phyloP scores from a whole-genome alignment of 169 alveolate genomes.

The Plasmodium relictum region DNA sequence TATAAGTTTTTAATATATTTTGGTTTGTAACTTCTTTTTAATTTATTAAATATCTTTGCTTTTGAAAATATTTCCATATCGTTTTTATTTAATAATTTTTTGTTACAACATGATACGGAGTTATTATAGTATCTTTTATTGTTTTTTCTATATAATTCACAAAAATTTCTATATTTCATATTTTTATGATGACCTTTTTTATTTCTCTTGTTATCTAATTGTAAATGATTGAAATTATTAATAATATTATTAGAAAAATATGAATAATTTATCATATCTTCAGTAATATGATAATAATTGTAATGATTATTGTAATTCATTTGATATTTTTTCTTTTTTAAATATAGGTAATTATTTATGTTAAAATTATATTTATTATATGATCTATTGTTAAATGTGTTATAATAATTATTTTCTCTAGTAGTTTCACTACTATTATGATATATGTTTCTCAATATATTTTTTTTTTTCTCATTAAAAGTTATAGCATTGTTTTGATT shows the following conservation, averaged over 20 bases:
- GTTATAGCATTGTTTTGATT: neutral
- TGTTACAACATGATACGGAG: too few relatives aligned
- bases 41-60: neutral
- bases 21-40: too few relatives aligned
- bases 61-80: neutral
- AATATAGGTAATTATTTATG: neutral
- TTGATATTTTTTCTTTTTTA: neutral
- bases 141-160: too few relatives aligned
- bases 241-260: neutral
- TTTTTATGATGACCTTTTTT: too few relatives aligned
- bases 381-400: neutral
- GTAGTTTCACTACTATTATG: neutral
- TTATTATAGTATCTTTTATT: too few relatives aligned
- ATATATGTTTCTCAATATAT: neutral
- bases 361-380: neutral
- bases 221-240: too few relatives aligned
- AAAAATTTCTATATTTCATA: too few relatives aligned
- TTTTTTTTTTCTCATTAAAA: neutral
- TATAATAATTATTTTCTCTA: conserved; percentile 3
- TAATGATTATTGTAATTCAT: neutral
- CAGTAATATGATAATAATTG: neutral
- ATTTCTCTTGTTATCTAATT: too few relatives aligned
- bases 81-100: neutral
- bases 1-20: neutral
- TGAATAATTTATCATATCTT: neutral